Percentiles rank a stretch among this genome's conserved stretches.
Conservation (phyloP, 2,329 filamentous ascomycete genomes). For the Penicillium brasilianum region DNA sequence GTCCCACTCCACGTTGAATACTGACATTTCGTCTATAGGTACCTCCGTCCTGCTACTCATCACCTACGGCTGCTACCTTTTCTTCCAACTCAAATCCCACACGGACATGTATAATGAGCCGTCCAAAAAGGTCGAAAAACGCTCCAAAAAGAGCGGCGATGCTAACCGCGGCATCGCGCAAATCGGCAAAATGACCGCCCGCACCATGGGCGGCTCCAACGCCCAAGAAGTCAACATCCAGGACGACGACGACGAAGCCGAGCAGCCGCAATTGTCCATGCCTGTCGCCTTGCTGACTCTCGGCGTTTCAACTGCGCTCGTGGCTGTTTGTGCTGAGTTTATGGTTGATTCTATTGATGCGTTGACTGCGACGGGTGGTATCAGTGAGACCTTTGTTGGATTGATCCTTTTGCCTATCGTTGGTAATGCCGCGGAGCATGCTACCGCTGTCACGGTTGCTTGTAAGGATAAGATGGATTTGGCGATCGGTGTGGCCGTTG, state of each 20-base stretch:
- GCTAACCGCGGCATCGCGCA: slow-evolving; percentile 56
- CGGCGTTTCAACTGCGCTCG: slow-evolving; percentile 73
- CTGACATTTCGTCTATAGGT: background rate
- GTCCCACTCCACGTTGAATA: background rate
- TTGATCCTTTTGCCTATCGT: slow-evolving; percentile 69
- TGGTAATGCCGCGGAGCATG: slow-evolving; percentile 69
- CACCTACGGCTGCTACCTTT: slow-evolving; percentile 81
- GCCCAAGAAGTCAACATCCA: slow-evolving; percentile 54
- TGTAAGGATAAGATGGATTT: slow-evolving; percentile 72
- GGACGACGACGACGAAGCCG: slow-evolving; percentile 71
- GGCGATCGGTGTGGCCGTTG: slow-evolving; percentile 69
- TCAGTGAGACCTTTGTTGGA: slow-evolving; percentile 67
- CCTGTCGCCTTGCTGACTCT: slow-evolving; percentile 74
- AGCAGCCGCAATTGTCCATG: slow-evolving; percentile 75
- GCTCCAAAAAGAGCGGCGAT: slow-evolving; percentile 53
- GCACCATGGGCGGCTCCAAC: slow-evolving; percentile 54
- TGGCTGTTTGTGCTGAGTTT: slow-evolving; percentile 75
- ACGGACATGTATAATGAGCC: slow-evolving; percentile 77
- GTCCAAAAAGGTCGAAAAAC: slow-evolving; percentile 75
- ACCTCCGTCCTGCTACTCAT: slow-evolving; percentile 73
- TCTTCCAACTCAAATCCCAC: slow-evolving; percentile 92
- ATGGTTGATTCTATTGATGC: slow-evolving; percentile 66
- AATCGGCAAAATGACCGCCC: slow-evolving; percentile 59
- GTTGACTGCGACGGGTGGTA: slow-evolving; percentile 53
- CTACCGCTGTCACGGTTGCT: slow-evolving; percentile 65